Evolutionary conservation across 495 filamentous ascomycete species (phyloP), one percentile per base, ranked within the genome.

Genomic region (Daldinia vernicosa): DNA sequence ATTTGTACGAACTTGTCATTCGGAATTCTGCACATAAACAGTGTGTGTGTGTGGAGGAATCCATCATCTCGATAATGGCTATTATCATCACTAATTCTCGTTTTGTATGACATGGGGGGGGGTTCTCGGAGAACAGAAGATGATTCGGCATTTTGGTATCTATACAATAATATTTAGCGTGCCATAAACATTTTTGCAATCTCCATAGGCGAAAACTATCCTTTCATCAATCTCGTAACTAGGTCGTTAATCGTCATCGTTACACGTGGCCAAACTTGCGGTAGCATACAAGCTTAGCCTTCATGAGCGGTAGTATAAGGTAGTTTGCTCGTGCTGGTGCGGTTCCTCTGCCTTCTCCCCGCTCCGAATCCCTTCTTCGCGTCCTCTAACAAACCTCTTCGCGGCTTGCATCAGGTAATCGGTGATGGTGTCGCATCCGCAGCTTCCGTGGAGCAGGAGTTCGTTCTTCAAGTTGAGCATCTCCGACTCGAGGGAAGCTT

Each of bases 391-490:
- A 43, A 64, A 72, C 15, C 45, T 65, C 54, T 28, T 60, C 11
- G 74, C 74, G 4, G 66, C 39, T 3, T 70, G 65, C 33, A 63
- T 45, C 22, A 76, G n/a, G 30, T 76, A 76, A 0, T 57, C 43
- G 59, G 30, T 28, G 24, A 76, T 76, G 5, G 58, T 47, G n/a
- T 63, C 54, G 52, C 27, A 68, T 24, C 50, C 67, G 56, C 74
- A 76, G n/a, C 50, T 27, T 17, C 55, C 70, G 52, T 76, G 74
- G 9, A 58, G 30, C 27, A 76, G 35, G 6, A 76, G 52, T 45
- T 70, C 51, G 53, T 67, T 61, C 61, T 72, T 72, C n/a, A 76
- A 32, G 8, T 6, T 30, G 30, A 76, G 56, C 66, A 68, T 70
- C 63, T 76, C 66, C 19, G 62, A 64, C 15, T 70, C 66, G 8